Evolutionary conservation across 2,329 filamentous ascomycete species (phyloP), one percentile per base, ranked within the genome.

Genomic region (Chrysoporthe cubensis): DNA sequence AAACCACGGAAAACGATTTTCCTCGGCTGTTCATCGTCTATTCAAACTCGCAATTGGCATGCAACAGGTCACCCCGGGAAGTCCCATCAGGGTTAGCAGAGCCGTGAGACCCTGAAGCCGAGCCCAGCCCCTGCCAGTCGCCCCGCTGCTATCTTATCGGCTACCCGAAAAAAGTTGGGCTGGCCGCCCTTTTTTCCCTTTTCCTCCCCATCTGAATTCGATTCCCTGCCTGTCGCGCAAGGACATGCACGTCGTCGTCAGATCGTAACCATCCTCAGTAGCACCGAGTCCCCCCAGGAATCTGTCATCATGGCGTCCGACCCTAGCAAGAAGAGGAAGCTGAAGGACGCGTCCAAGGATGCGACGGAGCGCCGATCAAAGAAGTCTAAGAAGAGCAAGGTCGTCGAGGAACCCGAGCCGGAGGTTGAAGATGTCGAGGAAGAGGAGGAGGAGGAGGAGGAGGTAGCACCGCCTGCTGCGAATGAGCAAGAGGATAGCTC

Each of bases 291-390:
- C 11, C 16, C 32, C 11, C 37, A 18, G 40, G 4, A 44, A 43
- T 21, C 57, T 3, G 6, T 62, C 72, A 77, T 64, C 32, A 75
- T 76, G 75, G 75, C 71, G 8, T 72, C 75, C 71, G 74, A 76
- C 50, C 67, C 70, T 58, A 75, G 73, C 74, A 79, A 78, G 66
- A 79, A 79, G 74, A 74, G 78, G 46, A 79, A 79, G 70, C 68
- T 77, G 60, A 77, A 77, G 71, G 77, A 78, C 43, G 60, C 69
- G 52, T 72, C 69, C 58, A 77, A 72, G 66, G 68, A 69, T 26
- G 69, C 66, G 11, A 71, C 65, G 21, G 54, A 61, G 14, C 62
- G 48, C n/a, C 14, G 21, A 7, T 57, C 58, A 2, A 66, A 66
- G 26, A 66, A 66, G 65, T 18, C 42, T 4, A 66, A 62, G 65